These are phyloP conservation scores for Isochrysis galbana DNA, from an alignment of 78 protist genomes.

Conservation along the genomic window DNA sequence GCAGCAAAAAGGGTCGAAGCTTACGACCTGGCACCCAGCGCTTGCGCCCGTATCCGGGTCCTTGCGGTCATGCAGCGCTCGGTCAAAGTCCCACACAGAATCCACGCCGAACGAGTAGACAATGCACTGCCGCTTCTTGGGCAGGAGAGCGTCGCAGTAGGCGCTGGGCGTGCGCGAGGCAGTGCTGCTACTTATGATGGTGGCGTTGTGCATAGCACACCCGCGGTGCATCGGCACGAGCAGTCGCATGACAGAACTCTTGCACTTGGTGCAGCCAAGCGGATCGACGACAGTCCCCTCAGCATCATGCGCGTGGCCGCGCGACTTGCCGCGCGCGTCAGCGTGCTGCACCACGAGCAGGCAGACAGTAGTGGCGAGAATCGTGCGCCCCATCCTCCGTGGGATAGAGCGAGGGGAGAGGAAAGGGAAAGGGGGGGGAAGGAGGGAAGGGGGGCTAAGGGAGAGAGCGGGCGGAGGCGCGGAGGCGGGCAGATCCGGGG, in stretches of 20 bases:
- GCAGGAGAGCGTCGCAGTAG: neutral
- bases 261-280: neutral
- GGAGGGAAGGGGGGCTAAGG: too few relatives aligned
- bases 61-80: neutral
- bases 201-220: neutral
- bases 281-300: too few relatives aligned
- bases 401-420: too few relatives aligned
- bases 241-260: neutral
- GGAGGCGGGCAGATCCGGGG: too few relatives aligned
- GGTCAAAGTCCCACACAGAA: neutral
- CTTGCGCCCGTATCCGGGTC: neutral
- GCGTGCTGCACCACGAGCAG: too few relatives aligned
- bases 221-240: neutral
- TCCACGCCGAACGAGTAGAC: neutral
- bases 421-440: too few relatives aligned
- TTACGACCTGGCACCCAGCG: neutral
- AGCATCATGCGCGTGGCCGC: too few relatives aligned
- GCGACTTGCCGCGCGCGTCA: too few relatives aligned
- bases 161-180: neutral
- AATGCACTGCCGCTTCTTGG: neutral
- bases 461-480: too few relatives aligned
- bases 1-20: conserved; percentile 15
- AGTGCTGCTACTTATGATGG: neutral
- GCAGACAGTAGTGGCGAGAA: too few relatives aligned
- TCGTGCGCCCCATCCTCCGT: too few relatives aligned